phyloP scores from a whole-genome alignment of 805 yeast genomes.

The Naumovozyma dairenensis region DNA sequence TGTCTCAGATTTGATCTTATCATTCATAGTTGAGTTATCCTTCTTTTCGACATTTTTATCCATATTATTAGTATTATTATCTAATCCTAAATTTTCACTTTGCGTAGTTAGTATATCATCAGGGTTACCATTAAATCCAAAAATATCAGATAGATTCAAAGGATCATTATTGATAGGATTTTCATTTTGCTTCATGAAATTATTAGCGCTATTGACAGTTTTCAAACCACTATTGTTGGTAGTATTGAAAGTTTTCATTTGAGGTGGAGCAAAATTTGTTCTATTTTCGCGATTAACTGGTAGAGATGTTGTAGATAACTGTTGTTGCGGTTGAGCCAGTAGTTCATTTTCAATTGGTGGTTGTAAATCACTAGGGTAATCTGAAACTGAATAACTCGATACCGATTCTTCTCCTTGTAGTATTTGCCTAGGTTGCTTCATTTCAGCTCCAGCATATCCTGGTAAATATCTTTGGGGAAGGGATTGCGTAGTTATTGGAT shows the following conservation, averaged over 20 bases:
- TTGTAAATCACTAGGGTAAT: neutral
- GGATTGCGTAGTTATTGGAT: neutral
- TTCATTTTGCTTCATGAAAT: neutral
- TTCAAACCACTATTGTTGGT: neutral
- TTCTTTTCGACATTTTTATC: neutral
- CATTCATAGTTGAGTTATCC: neutral
- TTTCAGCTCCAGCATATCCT: too few relatives aligned
- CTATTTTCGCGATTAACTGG: neutral
- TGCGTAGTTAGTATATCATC: neutral
- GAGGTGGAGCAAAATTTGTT: neutral
- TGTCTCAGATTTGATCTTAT: neutral
- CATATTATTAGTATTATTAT: neutral
- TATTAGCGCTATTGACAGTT: neutral
- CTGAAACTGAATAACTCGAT: neutral
- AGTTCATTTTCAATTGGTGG: neutral
- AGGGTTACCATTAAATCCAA: neutral
- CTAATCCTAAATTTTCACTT: neutral
- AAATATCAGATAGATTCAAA: neutral
- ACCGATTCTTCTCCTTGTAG: neutral
- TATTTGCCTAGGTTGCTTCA: neutral
- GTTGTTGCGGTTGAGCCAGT: neutral
- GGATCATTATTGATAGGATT: neutral
- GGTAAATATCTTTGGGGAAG: neutral
- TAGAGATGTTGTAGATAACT: neutral
- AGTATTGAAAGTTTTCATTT: too few relatives aligned